A percentile compares a stretch with the other conserved stretches of the same genome.
Conservation (phyloP, 805 yeast species). For the Cyberlindnera mrakii region DNA sequence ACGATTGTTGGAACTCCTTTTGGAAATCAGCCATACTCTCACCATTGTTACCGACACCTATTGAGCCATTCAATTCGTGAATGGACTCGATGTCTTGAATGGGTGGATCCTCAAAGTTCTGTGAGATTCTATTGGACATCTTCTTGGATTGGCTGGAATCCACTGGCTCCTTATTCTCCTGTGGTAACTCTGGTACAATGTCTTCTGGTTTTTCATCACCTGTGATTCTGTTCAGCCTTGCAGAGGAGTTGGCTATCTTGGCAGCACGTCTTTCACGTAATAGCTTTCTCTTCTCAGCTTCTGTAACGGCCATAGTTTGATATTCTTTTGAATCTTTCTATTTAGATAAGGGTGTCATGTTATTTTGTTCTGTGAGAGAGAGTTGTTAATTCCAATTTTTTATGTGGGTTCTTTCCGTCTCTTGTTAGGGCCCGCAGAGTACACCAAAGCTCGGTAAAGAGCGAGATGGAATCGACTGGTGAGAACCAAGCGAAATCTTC, state of each 20-base stretch:
- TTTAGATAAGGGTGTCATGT: too few relatives aligned
- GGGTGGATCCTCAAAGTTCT: slow-evolving; percentile 15
- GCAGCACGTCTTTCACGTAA: slow-evolving; percentile 24
- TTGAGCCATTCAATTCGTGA: neutral
- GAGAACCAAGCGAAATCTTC: too few relatives aligned
- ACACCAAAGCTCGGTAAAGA: too few relatives aligned
- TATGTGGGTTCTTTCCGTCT: too few relatives aligned
- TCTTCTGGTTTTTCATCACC: slow-evolving; percentile 17
- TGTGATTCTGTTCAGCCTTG: slow-evolving; percentile 20
- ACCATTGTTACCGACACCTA: too few relatives aligned
- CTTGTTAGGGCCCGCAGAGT: too few relatives aligned
- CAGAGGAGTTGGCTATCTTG: slow-evolving; percentile 16
- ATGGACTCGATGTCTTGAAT: slow-evolving; percentile 7
- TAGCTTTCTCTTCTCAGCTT: slow-evolving; percentile 22
- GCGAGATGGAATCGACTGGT: too few relatives aligned
- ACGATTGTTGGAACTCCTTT: slow-evolving; percentile 18
- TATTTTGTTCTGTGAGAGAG: neutral
- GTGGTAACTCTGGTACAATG: neutral
- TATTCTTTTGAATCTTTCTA: neutral
- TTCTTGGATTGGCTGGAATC: neutral
- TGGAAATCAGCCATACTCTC: slow-evolving; percentile 1
- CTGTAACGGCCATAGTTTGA: slow-evolving; percentile 11
- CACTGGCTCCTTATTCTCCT: neutral
- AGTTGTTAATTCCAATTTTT: neutral
- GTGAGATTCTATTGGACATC: slow-evolving; percentile 15